A percentile compares a stretch with the other conserved stretches of the same genome.
These are phyloP conservation scores for Torulaspora quercuum DNA, from an alignment of 805 yeast genomes.

Conservation along the genomic window DNA sequence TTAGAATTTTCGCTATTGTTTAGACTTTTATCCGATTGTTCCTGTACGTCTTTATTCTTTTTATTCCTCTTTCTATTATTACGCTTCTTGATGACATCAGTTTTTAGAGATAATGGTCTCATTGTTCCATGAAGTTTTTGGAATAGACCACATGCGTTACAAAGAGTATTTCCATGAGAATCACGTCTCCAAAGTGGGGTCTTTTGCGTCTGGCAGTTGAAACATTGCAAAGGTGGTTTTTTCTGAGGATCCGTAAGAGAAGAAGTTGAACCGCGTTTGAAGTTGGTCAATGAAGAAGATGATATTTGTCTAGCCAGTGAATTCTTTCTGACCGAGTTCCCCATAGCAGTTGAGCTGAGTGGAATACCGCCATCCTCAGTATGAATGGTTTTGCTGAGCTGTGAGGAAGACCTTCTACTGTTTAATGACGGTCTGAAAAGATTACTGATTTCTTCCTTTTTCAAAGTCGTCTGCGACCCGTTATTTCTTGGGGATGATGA, in stretches of 20 bases:
- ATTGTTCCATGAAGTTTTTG: conserved; percentile 93
- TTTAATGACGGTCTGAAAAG: conserved; percentile 8
- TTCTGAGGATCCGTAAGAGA: conserved; percentile 24
- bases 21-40: conserved; percentile 8
- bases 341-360: conserved; percentile 20
- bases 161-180: conserved; percentile 86
- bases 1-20: conserved; percentile 9
- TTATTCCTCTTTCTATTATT: conserved; percentile 55
- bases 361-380: conserved; percentile 24
- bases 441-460: conserved; percentile 8
- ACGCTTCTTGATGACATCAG: conserved; percentile 89
- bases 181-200: conserved; percentile 96
- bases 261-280: conserved; percentile 24
- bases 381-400: conserved; percentile 14
- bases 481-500: conserved; percentile 14
- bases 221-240: conserved; percentile 50
- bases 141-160: conserved; percentile 95
- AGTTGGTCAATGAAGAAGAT: conserved; percentile 28
- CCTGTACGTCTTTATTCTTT: conserved; percentile 19
- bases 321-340: conserved; percentile 31
- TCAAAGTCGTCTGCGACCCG: conserved; percentile 9
- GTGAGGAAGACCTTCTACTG: conserved; percentile 17
- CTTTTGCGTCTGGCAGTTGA: conserved; percentile 86
- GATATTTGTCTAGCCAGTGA: conserved; percentile 30
- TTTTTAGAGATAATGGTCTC: conserved; percentile 83